Evolutionary conservation across 2,329 filamentous ascomycete genomes (phyloP).

Genomic region (Thermothelomyces thermophilus): DNA sequence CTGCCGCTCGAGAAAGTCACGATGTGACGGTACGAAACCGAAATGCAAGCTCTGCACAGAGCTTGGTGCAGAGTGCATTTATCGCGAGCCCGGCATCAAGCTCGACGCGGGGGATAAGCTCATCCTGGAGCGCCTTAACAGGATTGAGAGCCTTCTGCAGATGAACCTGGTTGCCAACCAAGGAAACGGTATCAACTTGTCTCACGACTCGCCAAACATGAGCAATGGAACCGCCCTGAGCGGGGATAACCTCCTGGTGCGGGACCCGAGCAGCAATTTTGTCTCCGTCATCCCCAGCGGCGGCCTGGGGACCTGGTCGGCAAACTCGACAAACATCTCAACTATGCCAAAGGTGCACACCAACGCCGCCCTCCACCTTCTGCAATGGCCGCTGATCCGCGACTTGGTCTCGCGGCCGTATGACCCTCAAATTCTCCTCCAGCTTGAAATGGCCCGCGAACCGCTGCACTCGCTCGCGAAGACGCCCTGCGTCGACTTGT

Average conservation of each 20-base stretch:
- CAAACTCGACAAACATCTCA: slow-evolving; percentile 59
- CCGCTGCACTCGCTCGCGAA: slow-evolving; percentile 63
- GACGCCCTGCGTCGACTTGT: slow-evolving; percentile 61
- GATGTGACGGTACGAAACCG: slow-evolving; percentile 71
- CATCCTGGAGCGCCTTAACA: slow-evolving; percentile 69
- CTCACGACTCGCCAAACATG: slow-evolving; percentile 57
- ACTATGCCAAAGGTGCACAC: slow-evolving; percentile 83
- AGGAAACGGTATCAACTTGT: slow-evolving; percentile 47
- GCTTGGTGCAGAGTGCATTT: slow-evolving; percentile 74
- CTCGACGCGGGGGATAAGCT: slow-evolving; percentile 81
- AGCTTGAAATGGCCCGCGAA: slow-evolving; percentile 73
- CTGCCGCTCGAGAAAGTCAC: slow-evolving; percentile 71
- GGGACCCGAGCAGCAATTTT: slow-evolving; percentile 37
- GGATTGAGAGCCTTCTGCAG: slow-evolving; percentile 74
- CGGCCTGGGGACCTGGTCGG: slow-evolving; percentile 66
- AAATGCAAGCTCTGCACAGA: slow-evolving; percentile 82
- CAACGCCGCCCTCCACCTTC: slow-evolving; percentile 68
- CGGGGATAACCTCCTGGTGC: slow-evolving; percentile 49
- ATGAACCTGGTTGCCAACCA: slow-evolving; percentile 50
- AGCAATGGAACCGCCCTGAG: slow-evolving; percentile 57
- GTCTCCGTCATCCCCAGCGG: slow-evolving; percentile 52
- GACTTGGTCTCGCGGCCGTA: slow-evolving; percentile 71
- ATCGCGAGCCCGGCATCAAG: slow-evolving; percentile 80
- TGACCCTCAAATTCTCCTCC: slow-evolving; percentile 73
- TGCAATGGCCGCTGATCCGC: slow-evolving; percentile 75